Percentiles rank a stretch among this genome's conserved stretches.
phyloP scores from a whole-genome alignment of 306 rosid genomes.

The Vicia faba region DNA sequence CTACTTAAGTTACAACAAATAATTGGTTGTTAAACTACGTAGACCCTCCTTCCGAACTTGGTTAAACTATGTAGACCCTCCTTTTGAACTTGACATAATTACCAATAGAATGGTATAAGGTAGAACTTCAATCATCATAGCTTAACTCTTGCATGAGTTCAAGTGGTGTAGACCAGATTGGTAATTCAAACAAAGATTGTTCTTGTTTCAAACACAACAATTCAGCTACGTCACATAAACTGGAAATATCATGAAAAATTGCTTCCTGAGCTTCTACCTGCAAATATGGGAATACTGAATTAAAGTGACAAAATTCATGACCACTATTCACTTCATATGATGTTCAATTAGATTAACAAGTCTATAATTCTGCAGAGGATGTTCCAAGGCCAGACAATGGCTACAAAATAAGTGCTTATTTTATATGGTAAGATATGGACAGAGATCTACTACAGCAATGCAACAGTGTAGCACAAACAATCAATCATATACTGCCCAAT shows the following conservation, averaged over 20 bases:
- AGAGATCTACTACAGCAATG: neutral
- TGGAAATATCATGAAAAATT: constrained; percentile 52
- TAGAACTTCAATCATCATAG: constrained; percentile 40
- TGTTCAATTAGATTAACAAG: constrained; percentile 15
- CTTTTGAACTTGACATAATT: constrained; percentile 26
- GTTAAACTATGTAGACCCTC: constrained; percentile 15
- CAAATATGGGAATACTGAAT: constrained; percentile 18
- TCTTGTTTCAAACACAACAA: constrained; percentile 52
- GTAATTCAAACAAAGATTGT: constrained; percentile 62
- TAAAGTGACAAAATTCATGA: constrained; percentile 15
- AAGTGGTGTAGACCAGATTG: constrained; percentile 66
- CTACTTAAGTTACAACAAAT: constrained; percentile 44
- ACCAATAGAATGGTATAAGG: constrained; percentile 30
- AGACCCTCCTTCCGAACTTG: constrained; percentile 11
- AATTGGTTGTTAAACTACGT: constrained; percentile 26
- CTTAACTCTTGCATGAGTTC: constrained; percentile 61
- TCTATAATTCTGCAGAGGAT: neutral
- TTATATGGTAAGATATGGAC: neutral
- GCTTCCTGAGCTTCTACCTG: constrained; percentile 81
- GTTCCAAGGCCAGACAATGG: neutral
- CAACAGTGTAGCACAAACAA: neutral
- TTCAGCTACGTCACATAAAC: constrained; percentile 68
- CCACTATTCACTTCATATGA: constrained; percentile 2
- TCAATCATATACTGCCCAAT: neutral
- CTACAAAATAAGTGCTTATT: neutral